phyloP scores from a whole-genome alignment of 1,284 basidiomycete species.

The Ustilago xerochloae region DNA sequence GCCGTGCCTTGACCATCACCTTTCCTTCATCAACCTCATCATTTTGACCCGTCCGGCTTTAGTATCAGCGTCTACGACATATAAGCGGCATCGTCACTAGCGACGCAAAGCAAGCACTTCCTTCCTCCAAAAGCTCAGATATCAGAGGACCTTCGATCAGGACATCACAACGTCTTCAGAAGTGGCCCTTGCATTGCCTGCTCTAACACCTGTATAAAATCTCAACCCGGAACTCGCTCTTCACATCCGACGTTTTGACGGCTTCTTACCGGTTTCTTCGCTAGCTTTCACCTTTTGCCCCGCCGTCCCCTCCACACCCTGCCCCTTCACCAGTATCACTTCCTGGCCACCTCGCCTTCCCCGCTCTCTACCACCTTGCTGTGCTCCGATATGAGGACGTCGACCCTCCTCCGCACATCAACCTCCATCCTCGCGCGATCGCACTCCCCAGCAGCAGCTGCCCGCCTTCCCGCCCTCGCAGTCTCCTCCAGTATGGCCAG shows the following conservation, averaged over 20 bases:
- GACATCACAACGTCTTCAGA: not conserved
- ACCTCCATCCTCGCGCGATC: conserved; percentile 28
- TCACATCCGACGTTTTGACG: conserved; percentile 2
- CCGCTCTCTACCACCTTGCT: not conserved
- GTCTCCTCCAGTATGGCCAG: conserved; percentile 14
- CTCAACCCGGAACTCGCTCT: conserved; percentile 14
- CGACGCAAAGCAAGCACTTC: too few relatives aligned
- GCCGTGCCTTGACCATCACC: not conserved
- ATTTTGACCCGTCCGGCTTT: not conserved
- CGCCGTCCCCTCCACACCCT: conserved; percentile 6
- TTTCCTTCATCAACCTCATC: not conserved
- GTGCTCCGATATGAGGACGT: conserved; percentile 36
- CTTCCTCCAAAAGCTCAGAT: not conserved
- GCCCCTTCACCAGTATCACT: not conserved
- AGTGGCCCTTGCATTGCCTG: not conserved
- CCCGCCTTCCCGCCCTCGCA: not conserved
- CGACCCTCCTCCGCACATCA: conserved; percentile 28
- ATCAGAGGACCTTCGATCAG: not conserved
- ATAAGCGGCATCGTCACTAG: not conserved
- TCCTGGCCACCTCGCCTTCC: not conserved
- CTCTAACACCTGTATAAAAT: not conserved
- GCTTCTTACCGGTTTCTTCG: conserved; percentile 13
- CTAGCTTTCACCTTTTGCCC: conserved; percentile 6
- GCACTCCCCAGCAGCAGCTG: not conserved
- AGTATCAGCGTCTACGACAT: not conserved